Evolutionary conservation across 2,329 filamentous ascomycete species (phyloP), one percentile per base, ranked within the genome.

Genomic region (Venturia oleaginea): DNA sequence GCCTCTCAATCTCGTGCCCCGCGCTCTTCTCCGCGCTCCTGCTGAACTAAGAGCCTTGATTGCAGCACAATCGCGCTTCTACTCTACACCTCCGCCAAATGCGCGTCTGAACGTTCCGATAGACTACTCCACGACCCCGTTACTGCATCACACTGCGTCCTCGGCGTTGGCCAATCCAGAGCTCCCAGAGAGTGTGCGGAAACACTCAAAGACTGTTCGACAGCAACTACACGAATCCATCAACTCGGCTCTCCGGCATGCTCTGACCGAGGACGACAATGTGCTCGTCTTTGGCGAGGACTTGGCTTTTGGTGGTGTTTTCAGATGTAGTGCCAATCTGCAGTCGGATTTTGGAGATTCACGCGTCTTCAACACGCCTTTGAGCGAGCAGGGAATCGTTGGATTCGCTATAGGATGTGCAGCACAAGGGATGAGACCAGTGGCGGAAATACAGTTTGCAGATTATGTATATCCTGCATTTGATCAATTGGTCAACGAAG

Each of bases 221-320:
- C 89, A 95, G 83, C 97, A 97, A 77, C 83, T 97, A 43, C 97
- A 94, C 78, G 91, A 96, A 74, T 88, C 94, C 61, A 86, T 99
- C 79, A 97, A 97, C 74, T 87, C 93, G 68, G 92, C 93, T 13
- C 82, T 99, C 27, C 85, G 89, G 27, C 90, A 88, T 66, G 91
- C 93, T 30, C 82, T 99, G 34, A 85, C 88, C 19, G 85, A 88
- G 42, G 92, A 97, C 70, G 91, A 96, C 68, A 86, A 88, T 22
- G 91, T 96, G 27, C 79, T 97, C 65, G 83, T 99, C 11, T 99
- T 99, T 71, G 94, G 94, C 51, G 94, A 99, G 76, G 94, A 99
- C 73, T 92, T 99, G 8, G 91, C 94, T 17, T 99, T 99, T 70
- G 94, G 94, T 51, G 94, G 94, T 63, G 94, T 99, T 19, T 99